Evolutionary conservation across 192 early-diverging fungal genomes (phyloP).

Genomic region (Umbelopsis vinacea): DNA sequence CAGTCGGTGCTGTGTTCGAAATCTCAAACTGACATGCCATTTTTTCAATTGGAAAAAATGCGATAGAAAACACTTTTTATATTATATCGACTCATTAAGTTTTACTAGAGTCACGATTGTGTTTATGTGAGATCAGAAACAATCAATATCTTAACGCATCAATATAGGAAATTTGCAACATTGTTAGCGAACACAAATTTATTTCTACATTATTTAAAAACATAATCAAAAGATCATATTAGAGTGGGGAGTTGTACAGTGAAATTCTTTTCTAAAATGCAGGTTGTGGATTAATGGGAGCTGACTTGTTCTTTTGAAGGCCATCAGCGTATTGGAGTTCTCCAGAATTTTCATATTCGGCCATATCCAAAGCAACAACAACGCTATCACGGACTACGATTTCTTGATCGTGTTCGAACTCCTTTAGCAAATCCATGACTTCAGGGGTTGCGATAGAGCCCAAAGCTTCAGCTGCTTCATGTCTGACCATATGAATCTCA

Average conservation of each 20-base stretch:
- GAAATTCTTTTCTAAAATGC: conserved; percentile 14
- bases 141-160: too few relatives aligned
- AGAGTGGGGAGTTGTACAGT: conserved; percentile 1
- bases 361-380: conserved; percentile 95
- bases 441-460: conserved; percentile 94
- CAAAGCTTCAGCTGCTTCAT: conserved; percentile 96
- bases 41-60: too few relatives aligned
- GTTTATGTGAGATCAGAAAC: too few relatives aligned
- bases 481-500: conserved; percentile 93
- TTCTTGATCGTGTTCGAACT: conserved; percentile 76
- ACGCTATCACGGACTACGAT: conserved; percentile 91
- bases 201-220: too few relatives aligned
- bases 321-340: conserved; percentile 88
- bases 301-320: conserved; percentile 41
- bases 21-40: too few relatives aligned
- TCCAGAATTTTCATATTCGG: conserved; percentile 84
- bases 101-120: too few relatives aligned
- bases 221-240: neutral
- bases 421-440: conserved; percentile 71
- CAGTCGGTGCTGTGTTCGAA: too few relatives aligned
- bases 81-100: too few relatives aligned
- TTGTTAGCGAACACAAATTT: too few relatives aligned
- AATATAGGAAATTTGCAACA: too few relatives aligned
- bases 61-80: too few relatives aligned
- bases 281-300: conserved; percentile 35